These are phyloP conservation scores for Gyrodon lividus DNA, from an alignment of 768 basidiomycete genomes.

Conservation along the genomic window DNA sequence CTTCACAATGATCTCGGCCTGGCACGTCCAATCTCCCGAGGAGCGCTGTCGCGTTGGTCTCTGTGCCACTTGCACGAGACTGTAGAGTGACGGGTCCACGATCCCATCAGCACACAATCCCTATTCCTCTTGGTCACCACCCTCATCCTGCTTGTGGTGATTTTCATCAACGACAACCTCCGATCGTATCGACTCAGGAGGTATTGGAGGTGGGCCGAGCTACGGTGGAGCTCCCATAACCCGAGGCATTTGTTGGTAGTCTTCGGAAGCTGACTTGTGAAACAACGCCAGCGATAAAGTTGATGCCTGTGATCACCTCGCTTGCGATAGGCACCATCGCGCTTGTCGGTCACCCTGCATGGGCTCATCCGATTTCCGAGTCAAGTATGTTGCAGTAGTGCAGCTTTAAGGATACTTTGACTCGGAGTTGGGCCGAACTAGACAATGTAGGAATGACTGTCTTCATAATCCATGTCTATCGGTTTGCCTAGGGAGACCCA, in stretches of 20 bases:
- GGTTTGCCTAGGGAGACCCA: no score
- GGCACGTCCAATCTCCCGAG: background rate
- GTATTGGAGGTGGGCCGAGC: background rate
- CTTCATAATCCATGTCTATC: no score
- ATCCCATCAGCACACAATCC: no score
- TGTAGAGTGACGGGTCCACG: background rate
- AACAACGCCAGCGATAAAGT: background rate
- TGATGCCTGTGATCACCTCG: background rate
- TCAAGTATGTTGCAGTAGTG: no score
- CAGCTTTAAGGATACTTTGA: no score
- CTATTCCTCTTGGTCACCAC: background rate
- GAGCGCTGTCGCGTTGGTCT: background rate
- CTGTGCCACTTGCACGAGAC: background rate
- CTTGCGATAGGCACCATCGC: no score
- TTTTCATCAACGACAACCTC: background rate
- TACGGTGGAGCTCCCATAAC: background rate
- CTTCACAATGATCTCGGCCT: background rate
- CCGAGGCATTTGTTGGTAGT: no score
- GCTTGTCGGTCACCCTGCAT: no score
- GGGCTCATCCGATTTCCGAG: no score
- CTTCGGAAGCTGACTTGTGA: background rate
- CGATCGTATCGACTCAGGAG: background rate
- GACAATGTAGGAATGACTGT: no score
- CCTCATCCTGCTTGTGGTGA: background rate
- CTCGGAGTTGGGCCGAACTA: no score